Conservation (phyloP, 2,329 filamentous ascomycete species). For the Rugonectria rugulosa region DNA sequence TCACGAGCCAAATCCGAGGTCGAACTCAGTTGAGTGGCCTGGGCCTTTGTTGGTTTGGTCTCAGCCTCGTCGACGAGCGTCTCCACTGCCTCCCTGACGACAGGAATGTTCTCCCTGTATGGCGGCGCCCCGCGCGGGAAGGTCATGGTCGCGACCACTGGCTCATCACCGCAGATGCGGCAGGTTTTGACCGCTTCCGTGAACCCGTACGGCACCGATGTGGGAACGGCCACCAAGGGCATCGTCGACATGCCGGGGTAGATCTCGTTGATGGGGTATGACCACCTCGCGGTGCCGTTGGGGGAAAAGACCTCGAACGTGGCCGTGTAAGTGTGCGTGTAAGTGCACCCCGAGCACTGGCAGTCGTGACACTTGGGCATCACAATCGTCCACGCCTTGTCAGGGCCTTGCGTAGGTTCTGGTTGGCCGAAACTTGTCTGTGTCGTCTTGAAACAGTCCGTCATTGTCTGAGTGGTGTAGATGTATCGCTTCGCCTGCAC, state of each 20-base stretch:
- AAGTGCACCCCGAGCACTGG: slow-evolving; percentile 30
- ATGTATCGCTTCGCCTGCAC: slow-evolving; percentile 33
- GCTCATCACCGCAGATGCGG: slow-evolving; percentile 30
- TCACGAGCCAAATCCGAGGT: background rate
- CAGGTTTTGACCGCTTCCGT: slow-evolving; percentile 30
- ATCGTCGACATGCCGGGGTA: slow-evolving; percentile 37
- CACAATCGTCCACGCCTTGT: slow-evolving; percentile 32
- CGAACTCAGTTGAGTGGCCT: background rate
- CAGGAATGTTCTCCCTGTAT: slow-evolving; percentile 24
- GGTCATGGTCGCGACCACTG: slow-evolving; percentile 35
- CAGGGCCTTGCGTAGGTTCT: slow-evolving; percentile 31
- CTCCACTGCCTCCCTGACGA: background rate
- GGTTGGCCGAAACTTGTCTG: slow-evolving; percentile 34
- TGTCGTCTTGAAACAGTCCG: slow-evolving; percentile 36
- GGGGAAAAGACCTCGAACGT: slow-evolving; percentile 35
- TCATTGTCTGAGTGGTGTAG: slow-evolving; percentile 35
- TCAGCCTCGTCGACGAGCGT: background rate
- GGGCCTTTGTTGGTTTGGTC: background rate
- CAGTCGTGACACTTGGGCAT: slow-evolving; percentile 38
- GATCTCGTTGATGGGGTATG: slow-evolving; percentile 36
- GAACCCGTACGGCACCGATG: slow-evolving; percentile 34
- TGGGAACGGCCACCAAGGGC: slow-evolving; percentile 27
- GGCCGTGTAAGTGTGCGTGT: slow-evolving; percentile 35
- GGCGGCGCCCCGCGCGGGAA: slow-evolving; percentile 36
- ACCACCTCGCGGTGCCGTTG: slow-evolving; percentile 25